A percentile compares a stretch with the other conserved stretches of the same genome.
Evolutionary conservation across 768 basidiomycete genomes (phyloP).

Genomic region (Lentinula sp.): DNA sequence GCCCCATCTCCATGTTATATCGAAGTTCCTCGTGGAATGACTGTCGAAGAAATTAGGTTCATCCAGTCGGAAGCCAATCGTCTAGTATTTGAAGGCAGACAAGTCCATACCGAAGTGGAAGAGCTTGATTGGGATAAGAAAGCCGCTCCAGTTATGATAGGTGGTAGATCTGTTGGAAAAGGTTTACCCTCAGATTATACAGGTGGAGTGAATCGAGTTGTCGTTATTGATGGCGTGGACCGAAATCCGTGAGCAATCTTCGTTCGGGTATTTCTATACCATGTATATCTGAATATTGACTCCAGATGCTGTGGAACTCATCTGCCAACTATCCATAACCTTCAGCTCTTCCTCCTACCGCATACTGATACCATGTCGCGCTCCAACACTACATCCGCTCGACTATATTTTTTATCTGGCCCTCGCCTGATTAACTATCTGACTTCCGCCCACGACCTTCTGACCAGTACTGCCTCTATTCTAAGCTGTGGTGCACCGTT

Average conservation of each 20-base stretch:
- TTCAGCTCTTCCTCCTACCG: conserved; percentile 67
- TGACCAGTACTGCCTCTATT: conserved; percentile 50
- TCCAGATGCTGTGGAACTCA: conserved; percentile 80
- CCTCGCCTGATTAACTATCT: conserved; percentile 67
- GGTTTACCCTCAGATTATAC: conserved; percentile 69
- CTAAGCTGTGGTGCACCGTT: conserved; percentile 65
- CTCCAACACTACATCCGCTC: conserved; percentile 54
- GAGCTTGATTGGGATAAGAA: conserved; percentile 44
- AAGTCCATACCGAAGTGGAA: conserved; percentile 68
- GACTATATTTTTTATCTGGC: conserved; percentile 81
- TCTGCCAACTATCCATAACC: conserved; percentile 66
- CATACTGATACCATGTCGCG: conserved; percentile 63
- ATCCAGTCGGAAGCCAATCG: conserved; percentile 63
- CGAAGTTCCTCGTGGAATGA: conserved; percentile 67
- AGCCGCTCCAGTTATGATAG: conserved; percentile 26
- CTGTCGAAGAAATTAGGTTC: conserved; percentile 49
- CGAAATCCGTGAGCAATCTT: conserved; percentile 57
- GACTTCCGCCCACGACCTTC: conserved; percentile 45
- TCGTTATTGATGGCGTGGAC: conserved; percentile 80
- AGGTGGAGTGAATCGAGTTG: conserved; percentile 70
- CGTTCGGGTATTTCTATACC: conserved; percentile 9
- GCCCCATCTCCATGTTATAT: conserved; percentile 70
- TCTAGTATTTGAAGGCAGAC: conserved; percentile 64
- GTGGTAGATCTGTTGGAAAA: conserved; percentile 48
- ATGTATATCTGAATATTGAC: not conserved